phyloP scores from a whole-genome alignment of 2,329 filamentous ascomycete species.

The Cytospora leucostoma region DNA sequence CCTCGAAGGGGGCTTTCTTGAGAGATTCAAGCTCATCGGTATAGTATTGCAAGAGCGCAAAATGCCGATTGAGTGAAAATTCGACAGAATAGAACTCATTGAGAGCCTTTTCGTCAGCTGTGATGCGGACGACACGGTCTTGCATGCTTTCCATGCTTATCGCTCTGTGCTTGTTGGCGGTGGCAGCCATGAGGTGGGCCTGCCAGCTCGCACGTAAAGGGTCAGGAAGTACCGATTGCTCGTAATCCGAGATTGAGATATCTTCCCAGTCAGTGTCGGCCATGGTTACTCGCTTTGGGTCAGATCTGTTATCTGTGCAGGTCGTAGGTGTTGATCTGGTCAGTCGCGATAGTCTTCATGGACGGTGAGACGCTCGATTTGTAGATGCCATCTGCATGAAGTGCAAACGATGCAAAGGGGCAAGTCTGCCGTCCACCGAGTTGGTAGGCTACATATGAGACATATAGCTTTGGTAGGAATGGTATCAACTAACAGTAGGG shows the following conservation, averaged over 20 bases:
- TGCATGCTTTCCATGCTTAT: conserved; percentile 38
- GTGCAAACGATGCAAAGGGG: conserved; percentile 1
- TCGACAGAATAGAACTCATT: conserved; percentile 51
- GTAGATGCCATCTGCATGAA: not conserved
- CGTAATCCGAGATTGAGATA: conserved; percentile 4
- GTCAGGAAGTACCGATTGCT: conserved; percentile 1
- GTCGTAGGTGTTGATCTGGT: not conserved
- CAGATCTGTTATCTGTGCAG: not conserved
- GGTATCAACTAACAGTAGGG: too few relatives aligned
- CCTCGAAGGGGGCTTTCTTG: conserved; percentile 37
- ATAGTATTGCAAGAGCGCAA: conserved; percentile 45
- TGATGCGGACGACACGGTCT: conserved; percentile 47
- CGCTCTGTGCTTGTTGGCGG: conserved; percentile 4
- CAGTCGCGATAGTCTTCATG: not conserved
- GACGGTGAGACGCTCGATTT: not conserved
- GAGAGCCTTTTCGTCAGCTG: conserved; percentile 49
- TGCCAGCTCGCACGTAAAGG: conserved; percentile 15
- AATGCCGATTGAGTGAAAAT: conserved; percentile 44
- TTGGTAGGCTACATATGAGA: conserved; percentile 7
- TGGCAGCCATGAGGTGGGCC: conserved; percentile 7
- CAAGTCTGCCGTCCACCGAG: conserved; percentile 11
- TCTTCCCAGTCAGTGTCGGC: conserved; percentile 8
- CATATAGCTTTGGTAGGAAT: too few relatives aligned
- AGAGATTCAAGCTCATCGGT: conserved; percentile 44
- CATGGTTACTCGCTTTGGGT: not conserved